Percentiles rank a stretch among this genome's conserved stretches.
phyloP scores from a whole-genome alignment of 1,284 basidiomycete species.

The Puccinia sorghi region DNA sequence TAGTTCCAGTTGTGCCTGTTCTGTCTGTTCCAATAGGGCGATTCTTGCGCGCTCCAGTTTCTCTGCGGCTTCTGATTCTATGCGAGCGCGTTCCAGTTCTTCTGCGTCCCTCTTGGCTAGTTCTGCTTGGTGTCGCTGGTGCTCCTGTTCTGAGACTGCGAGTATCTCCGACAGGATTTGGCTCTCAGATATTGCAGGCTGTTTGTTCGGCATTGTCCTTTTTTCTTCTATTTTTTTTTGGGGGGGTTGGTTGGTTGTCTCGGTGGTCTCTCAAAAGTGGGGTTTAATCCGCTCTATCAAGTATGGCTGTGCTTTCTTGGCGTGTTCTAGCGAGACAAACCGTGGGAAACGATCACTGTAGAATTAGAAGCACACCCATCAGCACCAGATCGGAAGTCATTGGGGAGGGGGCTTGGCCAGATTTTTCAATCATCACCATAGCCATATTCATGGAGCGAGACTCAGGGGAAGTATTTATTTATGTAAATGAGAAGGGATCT shows the following conservation, averaged over 20 bases:
- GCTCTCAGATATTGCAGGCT: not conserved
- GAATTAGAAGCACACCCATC: too few relatives aligned
- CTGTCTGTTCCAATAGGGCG: not conserved
- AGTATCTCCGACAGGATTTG: not conserved
- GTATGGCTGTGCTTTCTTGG: too few relatives aligned
- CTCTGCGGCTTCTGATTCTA: slow-evolving; percentile 4
- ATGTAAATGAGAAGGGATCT: too few relatives aligned
- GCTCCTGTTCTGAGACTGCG: not conserved
- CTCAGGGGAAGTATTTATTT: too few relatives aligned
- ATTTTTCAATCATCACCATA: too few relatives aligned
- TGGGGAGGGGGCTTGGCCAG: too few relatives aligned
- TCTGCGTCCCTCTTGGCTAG: not conserved
- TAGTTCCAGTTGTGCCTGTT: not conserved
- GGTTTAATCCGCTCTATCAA: too few relatives aligned
- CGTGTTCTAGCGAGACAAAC: too few relatives aligned
- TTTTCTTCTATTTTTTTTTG: not conserved
- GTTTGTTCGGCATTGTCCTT: not conserved
- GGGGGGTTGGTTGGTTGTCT: not conserved
- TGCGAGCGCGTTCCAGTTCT: slow-evolving; percentile 5
- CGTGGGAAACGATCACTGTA: too few relatives aligned
- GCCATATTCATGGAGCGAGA: too few relatives aligned
- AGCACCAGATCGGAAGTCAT: too few relatives aligned
- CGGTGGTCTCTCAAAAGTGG: too few relatives aligned
- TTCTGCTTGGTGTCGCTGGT: not conserved
- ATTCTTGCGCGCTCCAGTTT: not conserved